Evolutionary conservation across 768 basidiomycete genomes (phyloP).

Genomic region (Tephrocybe sp.): DNA sequence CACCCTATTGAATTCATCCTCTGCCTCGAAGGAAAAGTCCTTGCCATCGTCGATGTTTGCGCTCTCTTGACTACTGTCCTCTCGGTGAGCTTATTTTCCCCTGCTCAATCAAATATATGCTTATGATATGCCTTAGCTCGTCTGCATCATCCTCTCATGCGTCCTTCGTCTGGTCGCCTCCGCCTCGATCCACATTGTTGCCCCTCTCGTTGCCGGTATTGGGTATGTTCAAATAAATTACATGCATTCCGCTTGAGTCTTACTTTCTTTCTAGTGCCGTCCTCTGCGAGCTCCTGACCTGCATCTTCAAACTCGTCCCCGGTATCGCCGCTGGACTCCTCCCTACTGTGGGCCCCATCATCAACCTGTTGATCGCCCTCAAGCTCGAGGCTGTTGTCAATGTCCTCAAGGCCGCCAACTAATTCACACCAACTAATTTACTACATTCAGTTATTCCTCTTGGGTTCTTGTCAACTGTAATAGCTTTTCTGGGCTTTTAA

Average conservation of each 20-base stretch:
- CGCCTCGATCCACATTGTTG: not conserved
- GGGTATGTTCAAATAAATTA: not conserved
- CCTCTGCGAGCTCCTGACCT: conserved; percentile 2
- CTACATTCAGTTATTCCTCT: not conserved
- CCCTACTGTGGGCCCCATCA: conserved; percentile 6
- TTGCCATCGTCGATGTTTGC: conserved; percentile 7
- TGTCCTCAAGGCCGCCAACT: not conserved
- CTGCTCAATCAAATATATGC: not conserved
- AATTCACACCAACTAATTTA: not conserved
- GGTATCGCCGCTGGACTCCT: conserved; percentile 10
- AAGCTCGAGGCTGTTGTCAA: conserved; percentile 1
- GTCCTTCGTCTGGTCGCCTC: not conserved
- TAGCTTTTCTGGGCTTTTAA: not conserved
- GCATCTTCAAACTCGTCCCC: conserved; percentile 6
- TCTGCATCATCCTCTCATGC: not conserved
- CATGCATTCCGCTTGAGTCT: not conserved
- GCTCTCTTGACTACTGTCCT: not conserved
- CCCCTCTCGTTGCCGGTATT: not conserved
- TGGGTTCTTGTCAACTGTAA: not conserved
- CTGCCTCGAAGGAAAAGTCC: conserved; percentile 4
- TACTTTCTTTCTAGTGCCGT: not conserved
- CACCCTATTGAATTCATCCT: conserved; percentile 4
- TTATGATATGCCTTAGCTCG: not conserved
- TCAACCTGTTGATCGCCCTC: not conserved
- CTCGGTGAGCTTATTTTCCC: not conserved